A percentile compares a stretch with the other conserved stretches of the same genome.
Conservation (phyloP, 2,329 filamentous ascomycete genomes). For the Sarocladiaceae sp. region DNA sequence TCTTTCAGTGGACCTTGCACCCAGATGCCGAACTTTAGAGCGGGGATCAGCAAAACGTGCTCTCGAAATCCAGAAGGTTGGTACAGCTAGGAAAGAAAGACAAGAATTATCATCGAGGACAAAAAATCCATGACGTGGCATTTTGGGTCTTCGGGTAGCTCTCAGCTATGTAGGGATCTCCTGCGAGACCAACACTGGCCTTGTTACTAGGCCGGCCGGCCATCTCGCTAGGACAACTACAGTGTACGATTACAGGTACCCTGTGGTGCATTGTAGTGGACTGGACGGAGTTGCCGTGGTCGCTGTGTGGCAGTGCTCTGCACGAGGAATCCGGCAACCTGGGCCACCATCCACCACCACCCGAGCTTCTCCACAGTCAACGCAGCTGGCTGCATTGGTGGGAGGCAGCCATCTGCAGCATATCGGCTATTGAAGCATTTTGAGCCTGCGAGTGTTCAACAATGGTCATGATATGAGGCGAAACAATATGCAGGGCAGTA, state of each 20-base stretch:
- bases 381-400: not conserved
- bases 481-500: too few relatives aligned
- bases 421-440: too few relatives aligned
- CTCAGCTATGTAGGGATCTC: not conserved
- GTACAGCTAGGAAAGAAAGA: not conserved
- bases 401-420: constrained; percentile 8
- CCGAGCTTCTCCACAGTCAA: not conserved
- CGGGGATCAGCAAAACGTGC: not conserved
- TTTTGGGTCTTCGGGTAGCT: not conserved
- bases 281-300: constrained; percentile 3
- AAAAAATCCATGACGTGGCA: not conserved
- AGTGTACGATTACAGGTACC: too few relatives aligned
- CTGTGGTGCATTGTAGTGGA: too few relatives aligned
- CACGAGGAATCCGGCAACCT: not conserved
- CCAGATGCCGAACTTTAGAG: not conserved
- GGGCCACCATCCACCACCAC: not conserved
- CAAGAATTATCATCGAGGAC: too few relatives aligned
- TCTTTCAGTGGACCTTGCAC: not conserved
- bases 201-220: too few relatives aligned
- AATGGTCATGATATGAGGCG: too few relatives aligned
- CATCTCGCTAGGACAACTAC: too few relatives aligned
- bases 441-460: too few relatives aligned
- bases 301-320: not conserved
- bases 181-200: too few relatives aligned
- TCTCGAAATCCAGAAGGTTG: too few relatives aligned